Base-by-base conservation (phyloP, 148 eudicot species). In the Cornus kousa region DNA sequence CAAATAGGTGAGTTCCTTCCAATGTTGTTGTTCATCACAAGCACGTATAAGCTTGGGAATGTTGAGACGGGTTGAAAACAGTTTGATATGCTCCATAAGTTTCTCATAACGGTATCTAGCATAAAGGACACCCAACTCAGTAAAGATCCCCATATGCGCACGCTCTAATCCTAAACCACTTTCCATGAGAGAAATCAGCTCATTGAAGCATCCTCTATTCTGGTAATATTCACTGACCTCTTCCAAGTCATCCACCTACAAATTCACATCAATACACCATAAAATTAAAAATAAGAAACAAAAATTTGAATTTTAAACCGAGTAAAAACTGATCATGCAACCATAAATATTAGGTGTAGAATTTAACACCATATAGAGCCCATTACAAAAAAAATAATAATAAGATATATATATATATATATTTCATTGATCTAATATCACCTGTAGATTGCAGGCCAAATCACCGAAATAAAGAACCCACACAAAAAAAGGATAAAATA, bases 121-220 rank as follows among this genome's bases (percentile, higher is more conserved):
- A 84, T 95, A 95, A 83, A 95, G 97, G 68, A 95, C 97, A 32
- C 99, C 99, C 76, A 95, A 86, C 81, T 95, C 99, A 9, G 99
- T 95, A 62, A 95, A 95, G 73, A 95, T 95, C 57, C 99, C 99
- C 99, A 95, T 95, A 83, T 95, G 99, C 64, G 99, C 97, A 80
- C 99, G 97, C 81, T 95, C 99, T 88, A 95, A 88, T 71, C 99
- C 99, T 75, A 95, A 83, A 66, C 99, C 99, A 84, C 99, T 95
- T 85, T 95, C 97, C 99, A 95, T 95, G 67, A 93, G 92, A 46
- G 98, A 91, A 28, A 91, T 93, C 62, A 95, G 87, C 84, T 95
- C 94, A 79, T 82, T 95, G 88, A 93, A 95, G 82, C 97, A 95
- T 70, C 97, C 97, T 80, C 98, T 90, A 85, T 93, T 93, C 86